A percentile compares a stretch with the other conserved stretches of the same genome.
phyloP scores from a whole-genome alignment of 192 early-diverging fungal genomes.

The Umbelopsis sp. region DNA sequence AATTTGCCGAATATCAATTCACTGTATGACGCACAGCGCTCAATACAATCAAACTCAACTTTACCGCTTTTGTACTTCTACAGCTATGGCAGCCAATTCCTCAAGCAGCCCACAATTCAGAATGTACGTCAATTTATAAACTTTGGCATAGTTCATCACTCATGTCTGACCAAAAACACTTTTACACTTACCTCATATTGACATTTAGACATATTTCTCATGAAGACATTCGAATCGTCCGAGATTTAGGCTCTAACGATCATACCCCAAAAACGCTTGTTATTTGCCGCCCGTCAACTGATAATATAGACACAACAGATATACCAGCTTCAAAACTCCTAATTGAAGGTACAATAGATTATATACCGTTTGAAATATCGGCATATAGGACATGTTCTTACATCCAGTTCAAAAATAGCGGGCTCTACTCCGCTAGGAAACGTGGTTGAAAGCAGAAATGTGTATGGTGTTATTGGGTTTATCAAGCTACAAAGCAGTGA shows the following conservation, averaged over 20 bases:
- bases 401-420: not conserved
- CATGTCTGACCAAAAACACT: not conserved
- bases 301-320: not conserved
- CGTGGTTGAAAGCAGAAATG: conserved; percentile 1
- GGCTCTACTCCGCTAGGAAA: not conserved
- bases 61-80: not conserved
- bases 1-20: too few species aligned
- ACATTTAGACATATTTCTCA: not conserved
- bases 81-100: not conserved
- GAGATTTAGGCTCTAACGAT: not conserved
- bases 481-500: not conserved
- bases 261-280: not conserved
- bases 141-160: not conserved
- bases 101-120: not conserved
- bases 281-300: not conserved
- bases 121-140: not conserved
- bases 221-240: not conserved
- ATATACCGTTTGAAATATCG: not conserved
- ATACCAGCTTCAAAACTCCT: not conserved
- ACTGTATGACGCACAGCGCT: not conserved
- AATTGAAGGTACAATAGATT: not conserved
- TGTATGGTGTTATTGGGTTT: conserved; percentile 10
- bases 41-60: conserved; percentile 11
- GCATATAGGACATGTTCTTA: not conserved
- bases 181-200: not conserved